Percentiles rank a stretch among this genome's conserved stretches.
Evolutionary conservation across 805 yeast species (phyloP).

Genomic region (Ogataea saltuana): DNA sequence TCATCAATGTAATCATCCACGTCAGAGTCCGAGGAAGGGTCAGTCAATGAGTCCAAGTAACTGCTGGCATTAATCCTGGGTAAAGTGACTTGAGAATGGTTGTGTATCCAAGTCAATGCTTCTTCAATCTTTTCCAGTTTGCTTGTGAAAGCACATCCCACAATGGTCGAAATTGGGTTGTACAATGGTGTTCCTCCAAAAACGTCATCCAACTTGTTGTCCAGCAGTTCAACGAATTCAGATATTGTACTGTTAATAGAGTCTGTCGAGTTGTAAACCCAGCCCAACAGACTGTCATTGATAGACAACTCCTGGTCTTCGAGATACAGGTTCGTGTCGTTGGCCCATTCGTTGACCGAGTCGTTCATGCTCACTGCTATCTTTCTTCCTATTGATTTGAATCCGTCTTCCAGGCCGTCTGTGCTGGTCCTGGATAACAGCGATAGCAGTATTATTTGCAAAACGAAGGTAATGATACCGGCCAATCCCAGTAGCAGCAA

Average conservation of each 20-base stretch:
- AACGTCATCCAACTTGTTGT: constrained; percentile 53
- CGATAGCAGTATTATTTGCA: constrained; percentile 54
- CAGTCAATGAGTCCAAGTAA: constrained; percentile 8
- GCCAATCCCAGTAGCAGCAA: constrained; percentile 54
- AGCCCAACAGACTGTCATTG: constrained; percentile 67
- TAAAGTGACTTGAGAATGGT: constrained; percentile 56
- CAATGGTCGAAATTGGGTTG: constrained; percentile 61
- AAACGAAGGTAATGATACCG: constrained; percentile 53
- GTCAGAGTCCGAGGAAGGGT: constrained; percentile 10
- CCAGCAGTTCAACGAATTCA: constrained; percentile 58
- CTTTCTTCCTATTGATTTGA: constrained; percentile 14
- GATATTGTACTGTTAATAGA: constrained; percentile 62
- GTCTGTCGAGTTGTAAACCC: constrained; percentile 58
- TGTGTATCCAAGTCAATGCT: constrained; percentile 78
- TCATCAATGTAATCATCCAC: constrained; percentile 19
- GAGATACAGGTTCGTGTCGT: constrained; percentile 57
- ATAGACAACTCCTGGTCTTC: constrained; percentile 47
- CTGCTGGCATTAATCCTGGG: constrained; percentile 45
- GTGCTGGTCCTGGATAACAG: constrained; percentile 15
- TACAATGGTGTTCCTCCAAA: constrained; percentile 72
- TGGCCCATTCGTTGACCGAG: constrained; percentile 50
- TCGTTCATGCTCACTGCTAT: constrained; percentile 28
- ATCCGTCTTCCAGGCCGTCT: constrained; percentile 11
- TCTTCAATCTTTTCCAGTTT: constrained; percentile 65
- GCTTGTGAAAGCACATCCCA: constrained; percentile 76